These are phyloP conservation scores for Rugiboletus extremiorientalis DNA, from an alignment of 1,284 basidiomycete species.

Conservation along the genomic window DNA sequence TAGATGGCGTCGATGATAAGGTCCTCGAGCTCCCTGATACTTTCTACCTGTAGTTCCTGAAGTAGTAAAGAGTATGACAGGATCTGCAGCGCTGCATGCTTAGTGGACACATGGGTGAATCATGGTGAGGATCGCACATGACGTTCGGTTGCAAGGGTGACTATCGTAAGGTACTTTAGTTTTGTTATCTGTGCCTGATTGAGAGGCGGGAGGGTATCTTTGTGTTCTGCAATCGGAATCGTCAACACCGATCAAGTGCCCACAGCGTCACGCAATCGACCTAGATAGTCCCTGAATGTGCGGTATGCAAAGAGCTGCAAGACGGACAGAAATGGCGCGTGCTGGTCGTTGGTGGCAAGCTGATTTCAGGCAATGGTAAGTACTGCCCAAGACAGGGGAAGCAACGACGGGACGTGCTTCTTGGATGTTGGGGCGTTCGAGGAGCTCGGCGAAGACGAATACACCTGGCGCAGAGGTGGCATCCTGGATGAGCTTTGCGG, in stretches of 20 bases:
- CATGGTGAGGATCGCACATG: conserved; percentile 51
- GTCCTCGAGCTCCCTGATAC: conserved; percentile 87
- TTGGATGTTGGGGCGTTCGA: conserved; percentile 80
- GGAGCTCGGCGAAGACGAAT: conserved; percentile 87
- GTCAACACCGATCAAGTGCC: not conserved
- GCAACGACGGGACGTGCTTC: conserved; percentile 52
- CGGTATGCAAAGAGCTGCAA: conserved; percentile 89
- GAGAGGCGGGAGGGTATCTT: conserved; percentile 65
- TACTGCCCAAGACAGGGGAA: not conserved
- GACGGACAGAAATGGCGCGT: conserved; percentile 58
- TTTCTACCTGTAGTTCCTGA: conserved; percentile 65
- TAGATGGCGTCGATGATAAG: conserved; percentile 96
- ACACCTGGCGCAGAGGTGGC: conserved; percentile 87
- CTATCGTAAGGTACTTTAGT: conserved; percentile 89
- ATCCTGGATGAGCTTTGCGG: conserved; percentile 85
- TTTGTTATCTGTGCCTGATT: conserved; percentile 77
- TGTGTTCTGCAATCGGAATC: conserved; percentile 49
- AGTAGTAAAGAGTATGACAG: conserved; percentile 72
- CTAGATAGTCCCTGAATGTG: conserved; percentile 78
- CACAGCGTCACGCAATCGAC: conserved; percentile 33
- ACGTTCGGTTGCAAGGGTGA: conserved; percentile 71
- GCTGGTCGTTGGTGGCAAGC: conserved; percentile 65
- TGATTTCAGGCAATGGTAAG: conserved; percentile 32
- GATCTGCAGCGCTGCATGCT: conserved; percentile 48
- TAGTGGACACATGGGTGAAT: not conserved